Base-by-base conservation (phyloP, 768 basidiomycete genomes). In the Pleurotus tuber-regium region DNA sequence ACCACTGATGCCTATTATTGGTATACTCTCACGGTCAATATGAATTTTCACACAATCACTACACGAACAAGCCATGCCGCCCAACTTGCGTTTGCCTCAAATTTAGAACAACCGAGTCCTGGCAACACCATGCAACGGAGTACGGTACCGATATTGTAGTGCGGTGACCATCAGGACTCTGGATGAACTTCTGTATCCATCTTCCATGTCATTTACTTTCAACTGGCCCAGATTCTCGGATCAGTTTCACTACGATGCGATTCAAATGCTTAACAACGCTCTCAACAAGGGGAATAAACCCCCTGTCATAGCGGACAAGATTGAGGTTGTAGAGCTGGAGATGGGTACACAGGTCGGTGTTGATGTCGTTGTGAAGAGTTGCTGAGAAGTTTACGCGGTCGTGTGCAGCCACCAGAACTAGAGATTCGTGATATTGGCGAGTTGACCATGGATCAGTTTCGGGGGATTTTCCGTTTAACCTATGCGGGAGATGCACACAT, bases 391-490 rank as follows among this genome's bases (percentile, higher is more conserved):
- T 48, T 51, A 24, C 28, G 51, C n/a, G 29, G 40, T 29, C 40
- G 19, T 40, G n/a, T 21, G 4, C 59, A 98, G 93, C 96, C 97
- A 9, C 97, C 97, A 40, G 96, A 98, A 57, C 79, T 99, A 14
- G 94, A 98, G 69, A 89, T 99, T 59, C 86, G 96, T 25, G 96
- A 98, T 65, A 96, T 99, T 61, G 97, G 97, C 19, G 97, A 98
- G 67, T 79, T 99, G 41, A 95, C 96, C 19, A 80, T 83, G 56
- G 94, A 98, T 61, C 91, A 98, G 57, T 99, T 99, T 67, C 78
- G 96, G 44, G 97, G 97, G 28, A 98, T 98, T 60, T 97, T 99
- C 68, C 82, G 95, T 46, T 73, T 99, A 23, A 94, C 92, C 2
- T 99, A 99, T 65, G 77, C 87, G 12, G 97, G 97, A 2, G 95